These are phyloP conservation scores for Fusarium torulosum DNA, from an alignment of 2,329 filamentous ascomycete species.

Conservation along the genomic window DNA sequence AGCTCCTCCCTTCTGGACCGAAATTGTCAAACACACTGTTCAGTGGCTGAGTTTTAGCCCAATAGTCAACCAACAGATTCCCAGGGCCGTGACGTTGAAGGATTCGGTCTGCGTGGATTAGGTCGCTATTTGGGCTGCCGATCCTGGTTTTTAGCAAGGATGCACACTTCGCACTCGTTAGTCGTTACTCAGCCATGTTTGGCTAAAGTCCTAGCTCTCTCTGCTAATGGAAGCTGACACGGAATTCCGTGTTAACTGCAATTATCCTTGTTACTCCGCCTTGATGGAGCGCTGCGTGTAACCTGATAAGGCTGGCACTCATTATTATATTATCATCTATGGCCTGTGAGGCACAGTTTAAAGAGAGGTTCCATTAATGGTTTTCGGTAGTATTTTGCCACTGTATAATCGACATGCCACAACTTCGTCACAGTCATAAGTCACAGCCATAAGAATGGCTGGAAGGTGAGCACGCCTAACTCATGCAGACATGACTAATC, in stretches of 20 bases:
- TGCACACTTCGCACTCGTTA: neutral
- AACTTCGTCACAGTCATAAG: too few species aligned
- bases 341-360: too few species aligned
- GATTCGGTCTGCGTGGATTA: conserved; percentile 4
- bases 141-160: conserved; percentile 18
- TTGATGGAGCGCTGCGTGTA: too few species aligned
- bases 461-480: too few species aligned
- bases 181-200: neutral
- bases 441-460: too few species aligned
- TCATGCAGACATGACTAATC: too few species aligned
- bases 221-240: neutral
- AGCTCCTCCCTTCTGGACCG: neutral
- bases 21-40: neutral
- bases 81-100: conserved; percentile 17
- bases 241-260: neutral
- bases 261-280: too few species aligned
- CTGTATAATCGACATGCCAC: too few species aligned
- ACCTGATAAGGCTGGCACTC: too few species aligned
- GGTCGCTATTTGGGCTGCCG: neutral
- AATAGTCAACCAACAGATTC: conserved; percentile 6
- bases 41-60: conserved; percentile 26
- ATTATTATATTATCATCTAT: too few species aligned
- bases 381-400: too few species aligned
- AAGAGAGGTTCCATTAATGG: too few species aligned
- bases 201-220: neutral